Conservation (phyloP, 2,329 filamentous ascomycete species). For the Plenodomus biglobosus region DNA sequence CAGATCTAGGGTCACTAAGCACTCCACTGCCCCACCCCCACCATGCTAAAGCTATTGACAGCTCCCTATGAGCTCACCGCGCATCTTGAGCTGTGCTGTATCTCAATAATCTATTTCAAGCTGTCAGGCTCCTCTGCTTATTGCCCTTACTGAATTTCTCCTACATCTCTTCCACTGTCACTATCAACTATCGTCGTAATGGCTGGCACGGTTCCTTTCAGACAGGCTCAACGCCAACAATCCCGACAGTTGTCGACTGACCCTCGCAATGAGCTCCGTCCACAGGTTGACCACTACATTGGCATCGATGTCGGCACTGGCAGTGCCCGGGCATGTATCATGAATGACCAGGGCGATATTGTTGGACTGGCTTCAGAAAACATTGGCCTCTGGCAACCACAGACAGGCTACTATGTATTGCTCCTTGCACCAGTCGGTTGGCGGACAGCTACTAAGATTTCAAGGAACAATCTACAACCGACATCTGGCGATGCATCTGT, state of each 20-base stretch:
- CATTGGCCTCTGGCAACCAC: constrained; percentile 56
- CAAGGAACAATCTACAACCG: constrained; percentile 93
- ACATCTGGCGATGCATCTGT: constrained; percentile 97
- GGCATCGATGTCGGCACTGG: constrained; percentile 97
- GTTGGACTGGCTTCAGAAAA: constrained; percentile 58
- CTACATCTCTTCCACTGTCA: constrained; percentile 1
- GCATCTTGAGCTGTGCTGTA: constrained; percentile 29
- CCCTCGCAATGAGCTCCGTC: constrained; percentile 59
- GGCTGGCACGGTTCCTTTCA: constrained; percentile 29
- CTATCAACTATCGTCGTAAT: constrained; percentile 15
- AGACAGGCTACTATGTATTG: constrained; percentile 57
- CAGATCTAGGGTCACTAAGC: constrained; percentile 24
- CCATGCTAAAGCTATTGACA: constrained; percentile 30
- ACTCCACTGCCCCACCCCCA: constrained; percentile 36
- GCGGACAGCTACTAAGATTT: constrained; percentile 10
- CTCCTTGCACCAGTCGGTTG: neutral
- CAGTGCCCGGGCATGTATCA: constrained; percentile 92
- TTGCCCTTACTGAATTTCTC: neutral
- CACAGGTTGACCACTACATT: constrained; percentile 65
- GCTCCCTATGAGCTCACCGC: constrained; percentile 42
- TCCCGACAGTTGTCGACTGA: constrained; percentile 54
- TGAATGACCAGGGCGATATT: constrained; percentile 89
- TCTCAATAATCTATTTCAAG: constrained; percentile 35
- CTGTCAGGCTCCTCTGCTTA: constrained; percentile 2
- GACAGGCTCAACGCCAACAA: constrained; percentile 32